Evolutionary conservation across 2,329 filamentous ascomycete genomes (phyloP).

Genomic region (Exutisphaerella laricina): DNA sequence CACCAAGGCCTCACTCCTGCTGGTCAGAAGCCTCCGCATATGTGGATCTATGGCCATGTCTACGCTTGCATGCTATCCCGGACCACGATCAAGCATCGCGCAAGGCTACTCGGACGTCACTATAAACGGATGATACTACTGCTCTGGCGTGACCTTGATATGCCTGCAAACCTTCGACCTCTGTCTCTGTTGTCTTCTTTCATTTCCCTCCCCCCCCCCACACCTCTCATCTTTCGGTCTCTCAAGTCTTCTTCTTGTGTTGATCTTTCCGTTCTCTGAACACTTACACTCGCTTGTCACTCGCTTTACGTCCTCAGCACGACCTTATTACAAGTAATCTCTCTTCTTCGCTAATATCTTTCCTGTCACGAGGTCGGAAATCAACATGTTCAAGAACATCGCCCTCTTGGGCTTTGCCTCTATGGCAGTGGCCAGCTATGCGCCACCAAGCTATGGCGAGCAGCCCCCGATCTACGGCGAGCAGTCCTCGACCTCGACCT

Average conservation of each 20-base stretch:
- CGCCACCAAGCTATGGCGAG: too few relatives aligned
- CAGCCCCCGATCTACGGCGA: too few relatives aligned
- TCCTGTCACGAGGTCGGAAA: neutral
- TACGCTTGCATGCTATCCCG: neutral
- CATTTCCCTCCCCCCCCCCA: neutral
- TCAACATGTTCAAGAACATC: neutral
- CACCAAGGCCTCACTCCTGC: neutral
- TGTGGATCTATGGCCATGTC: neutral
- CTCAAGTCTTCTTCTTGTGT: neutral
- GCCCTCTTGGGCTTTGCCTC: neutral
- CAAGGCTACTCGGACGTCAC: neutral
- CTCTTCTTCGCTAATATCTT: neutral
- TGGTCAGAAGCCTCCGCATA: neutral
- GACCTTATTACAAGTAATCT: neutral
- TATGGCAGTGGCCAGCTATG: neutral
- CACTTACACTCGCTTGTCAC: neutral
- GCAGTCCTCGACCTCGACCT: too few relatives aligned
- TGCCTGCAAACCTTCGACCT: neutral
- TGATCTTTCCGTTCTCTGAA: neutral
- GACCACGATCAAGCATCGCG: neutral
- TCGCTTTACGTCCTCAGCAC: neutral
- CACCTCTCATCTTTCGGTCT: too few relatives aligned
- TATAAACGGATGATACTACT: neutral
- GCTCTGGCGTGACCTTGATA: neutral
- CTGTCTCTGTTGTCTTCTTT: neutral